Evolutionary conservation across 768 basidiomycete species (phyloP), one percentile per base, ranked within the genome.

Genomic region (Calocybe gangraenosa): DNA sequence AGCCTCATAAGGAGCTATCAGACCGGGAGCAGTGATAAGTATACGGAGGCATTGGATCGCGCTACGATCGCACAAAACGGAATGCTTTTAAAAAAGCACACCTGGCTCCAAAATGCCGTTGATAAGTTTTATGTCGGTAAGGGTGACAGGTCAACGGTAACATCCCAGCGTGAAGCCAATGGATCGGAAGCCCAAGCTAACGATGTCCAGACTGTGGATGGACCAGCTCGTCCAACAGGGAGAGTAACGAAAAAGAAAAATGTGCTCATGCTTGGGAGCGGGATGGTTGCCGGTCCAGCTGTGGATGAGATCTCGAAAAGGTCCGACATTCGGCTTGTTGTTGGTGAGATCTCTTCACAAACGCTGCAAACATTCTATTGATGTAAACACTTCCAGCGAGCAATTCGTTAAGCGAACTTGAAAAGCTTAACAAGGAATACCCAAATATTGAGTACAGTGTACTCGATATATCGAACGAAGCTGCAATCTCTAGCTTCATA

Each of bases 231-330:
- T n/a, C 7, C 28, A 11, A 18, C 13, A 10, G 15, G 1, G 19
- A 14, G 44, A 7, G 38, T 40, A 2, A 21, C 39, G 42, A 65
- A 47, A 53, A 81, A 78, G 65, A 84, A 84, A 68, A 79, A 74
- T 55, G 75, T 93, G 0, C 62, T 97, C 25, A 69, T 96, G 57
- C 74, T 97, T 2, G 94, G 94, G 7, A 92, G 88, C 44, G 94
- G 94, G n/a, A 92, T 96, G 82, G 94, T 97, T 15, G 91, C 92
- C 3, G 86, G 84, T 2, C 94, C 94, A 13, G 88, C 89, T 0
- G 82, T 92, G 2, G 79, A 87, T 41, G 77, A 86, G 56, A 73
- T 96, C 39, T 76, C 78, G 34, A 70, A 71, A 51, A 67, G 81
- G 44, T 53, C 58, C 0, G 85, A 90, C 51, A 66, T 93, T 0